Conservation (phyloP, 768 basidiomycete genomes). For the Serendipita vermifera region DNA sequence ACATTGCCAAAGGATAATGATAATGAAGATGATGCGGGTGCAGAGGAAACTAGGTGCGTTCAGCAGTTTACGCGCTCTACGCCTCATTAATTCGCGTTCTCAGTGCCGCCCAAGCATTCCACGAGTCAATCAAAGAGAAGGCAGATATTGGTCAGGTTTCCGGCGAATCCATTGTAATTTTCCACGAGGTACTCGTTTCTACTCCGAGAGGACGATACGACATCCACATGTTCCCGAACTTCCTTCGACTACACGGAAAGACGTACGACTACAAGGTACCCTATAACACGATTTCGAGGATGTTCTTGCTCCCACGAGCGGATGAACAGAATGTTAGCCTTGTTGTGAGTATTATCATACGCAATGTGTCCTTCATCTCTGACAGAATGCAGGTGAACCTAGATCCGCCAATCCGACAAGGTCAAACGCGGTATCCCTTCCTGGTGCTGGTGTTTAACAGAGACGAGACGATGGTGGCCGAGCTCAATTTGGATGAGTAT, state of each 20-base stretch:
- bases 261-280: conserved; percentile 98
- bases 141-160: conserved; percentile 86
- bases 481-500: conserved; percentile 84
- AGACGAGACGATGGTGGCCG: conserved; percentile 93
- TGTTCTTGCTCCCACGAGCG: conserved; percentile 84
- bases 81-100: conserved; percentile 65
- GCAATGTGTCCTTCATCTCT: conserved; percentile 2
- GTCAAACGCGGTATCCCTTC: conserved; percentile 95
- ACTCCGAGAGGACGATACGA: conserved; percentile 96
- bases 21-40: conserved; percentile 57
- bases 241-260: conserved; percentile 89
- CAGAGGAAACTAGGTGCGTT: conserved; percentile 23
- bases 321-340: conserved; percentile 94
- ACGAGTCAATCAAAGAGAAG: conserved; percentile 90
- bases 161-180: conserved; percentile 85
- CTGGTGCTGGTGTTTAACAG: conserved; percentile 96
- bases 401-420: conserved; percentile 89
- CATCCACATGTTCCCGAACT: conserved; percentile 94
- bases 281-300: conserved; percentile 69
- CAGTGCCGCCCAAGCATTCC: conserved; percentile 91
- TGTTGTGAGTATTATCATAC: conserved; percentile 47
- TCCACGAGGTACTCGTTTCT: conserved; percentile 86
- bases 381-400: conserved; percentile 56
- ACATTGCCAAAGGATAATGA: conserved; percentile 43
- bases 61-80: conserved; percentile 55